Conservation (phyloP, 2,329 filamentous ascomycete genomes). For the Epichloe brachyelytri region DNA sequence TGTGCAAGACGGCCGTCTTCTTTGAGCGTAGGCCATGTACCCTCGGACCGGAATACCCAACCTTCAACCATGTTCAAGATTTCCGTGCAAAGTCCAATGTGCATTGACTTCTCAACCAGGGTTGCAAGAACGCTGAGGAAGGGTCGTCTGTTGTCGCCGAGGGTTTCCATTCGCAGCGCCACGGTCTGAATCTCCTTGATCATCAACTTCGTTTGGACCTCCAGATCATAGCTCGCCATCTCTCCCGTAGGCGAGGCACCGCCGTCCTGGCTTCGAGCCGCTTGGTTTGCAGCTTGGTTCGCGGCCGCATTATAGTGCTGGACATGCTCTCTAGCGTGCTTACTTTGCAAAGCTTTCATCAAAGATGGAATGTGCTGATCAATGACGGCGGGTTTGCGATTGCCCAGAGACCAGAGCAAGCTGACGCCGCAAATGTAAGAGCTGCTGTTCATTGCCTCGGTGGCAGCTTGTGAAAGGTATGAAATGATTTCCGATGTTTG, state of each 20-base stretch:
- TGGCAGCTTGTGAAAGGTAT: slow-evolving; percentile 73
- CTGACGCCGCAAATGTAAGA: slow-evolving; percentile 86
- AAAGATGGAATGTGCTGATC: slow-evolving; percentile 78
- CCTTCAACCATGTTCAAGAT: slow-evolving; percentile 86
- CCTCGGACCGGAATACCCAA: slow-evolving; percentile 93
- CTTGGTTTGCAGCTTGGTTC: slow-evolving; percentile 32
- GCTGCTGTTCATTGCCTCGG: slow-evolving; percentile 68
- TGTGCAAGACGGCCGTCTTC: slow-evolving; percentile 98
- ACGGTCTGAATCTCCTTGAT: slow-evolving; percentile 93
- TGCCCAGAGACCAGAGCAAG: slow-evolving; percentile 80
- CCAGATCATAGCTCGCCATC: slow-evolving; percentile 63
- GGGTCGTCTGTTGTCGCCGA: slow-evolving; percentile 81
- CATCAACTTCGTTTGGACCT: slow-evolving; percentile 82
- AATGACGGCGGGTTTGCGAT: slow-evolving; percentile 73
- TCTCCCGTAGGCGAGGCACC: slow-evolving; percentile 40
- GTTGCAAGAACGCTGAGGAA: slow-evolving; percentile 93
- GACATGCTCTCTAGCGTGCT: slow-evolving; percentile 88
- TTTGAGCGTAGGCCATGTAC: slow-evolving; percentile 93
- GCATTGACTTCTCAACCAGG: slow-evolving; percentile 87
- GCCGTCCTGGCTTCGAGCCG: slow-evolving; percentile 38
- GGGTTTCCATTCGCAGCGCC: slow-evolving; percentile 78
- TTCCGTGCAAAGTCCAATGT: slow-evolving; percentile 76
- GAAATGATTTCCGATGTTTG: slow-evolving; percentile 78
- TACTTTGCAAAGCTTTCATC: slow-evolving; percentile 87
- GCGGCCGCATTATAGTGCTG: slow-evolving; percentile 52